A percentile compares a stretch with the other conserved stretches of the same genome.
phyloP scores from a whole-genome alignment of 371 early-diverging fungal species.

The Mortierella sp. region DNA sequence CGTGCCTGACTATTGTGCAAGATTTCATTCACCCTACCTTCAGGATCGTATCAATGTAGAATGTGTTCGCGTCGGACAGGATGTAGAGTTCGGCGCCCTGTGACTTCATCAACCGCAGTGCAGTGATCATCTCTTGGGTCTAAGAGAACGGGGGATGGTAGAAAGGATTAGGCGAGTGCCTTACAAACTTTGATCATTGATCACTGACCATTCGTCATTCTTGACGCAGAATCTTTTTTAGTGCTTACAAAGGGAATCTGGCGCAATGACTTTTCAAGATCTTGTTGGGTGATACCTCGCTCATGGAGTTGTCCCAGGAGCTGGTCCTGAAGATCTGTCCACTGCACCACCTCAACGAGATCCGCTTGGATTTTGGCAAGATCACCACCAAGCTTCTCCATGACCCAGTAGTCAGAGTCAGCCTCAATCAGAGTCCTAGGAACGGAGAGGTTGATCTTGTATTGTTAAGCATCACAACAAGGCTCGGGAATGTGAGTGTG shows the following conservation, averaged over 20 bases:
- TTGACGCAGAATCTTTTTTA: neutral
- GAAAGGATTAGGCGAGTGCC: neutral
- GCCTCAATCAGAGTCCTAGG: conserved; percentile 78
- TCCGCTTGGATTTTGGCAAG: conserved; percentile 50
- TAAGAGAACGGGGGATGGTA: conserved; percentile 27
- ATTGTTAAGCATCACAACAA: no score
- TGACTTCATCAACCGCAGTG: conserved; percentile 58
- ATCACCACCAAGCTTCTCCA: conserved; percentile 57
- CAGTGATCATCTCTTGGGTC: conserved; percentile 65
- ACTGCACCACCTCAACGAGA: conserved; percentile 58
- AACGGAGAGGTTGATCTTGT: neutral
- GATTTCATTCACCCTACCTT: conserved; percentile 58
- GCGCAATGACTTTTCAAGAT: conserved; percentile 60
- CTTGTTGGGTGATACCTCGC: conserved; percentile 58
- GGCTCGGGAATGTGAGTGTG: neutral
- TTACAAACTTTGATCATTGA: neutral
- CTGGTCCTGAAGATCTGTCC: conserved; percentile 79
- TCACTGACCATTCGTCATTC: neutral
- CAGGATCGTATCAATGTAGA: conserved; percentile 77
- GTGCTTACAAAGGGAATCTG: conserved; percentile 74
- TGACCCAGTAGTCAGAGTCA: conserved; percentile 74
- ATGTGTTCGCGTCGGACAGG: conserved; percentile 80
- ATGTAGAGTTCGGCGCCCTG: conserved; percentile 68
- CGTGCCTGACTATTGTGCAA: no score
- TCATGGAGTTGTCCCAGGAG: conserved; percentile 66